phyloP scores from a whole-genome alignment of 2,329 filamentous ascomycete genomes.

The Clonostachys sp. region DNA sequence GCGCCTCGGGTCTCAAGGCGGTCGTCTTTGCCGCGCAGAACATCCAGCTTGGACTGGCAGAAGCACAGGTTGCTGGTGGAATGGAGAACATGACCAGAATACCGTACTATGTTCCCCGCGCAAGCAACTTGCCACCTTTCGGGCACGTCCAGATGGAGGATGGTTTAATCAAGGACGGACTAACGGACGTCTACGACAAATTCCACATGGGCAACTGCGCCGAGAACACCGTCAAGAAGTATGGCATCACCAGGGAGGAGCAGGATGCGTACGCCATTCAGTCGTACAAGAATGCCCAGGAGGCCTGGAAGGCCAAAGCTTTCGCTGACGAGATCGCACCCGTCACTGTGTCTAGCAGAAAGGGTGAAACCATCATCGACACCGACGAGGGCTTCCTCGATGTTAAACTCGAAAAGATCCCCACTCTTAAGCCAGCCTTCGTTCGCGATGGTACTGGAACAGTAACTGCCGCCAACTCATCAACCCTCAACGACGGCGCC shows the following conservation, averaged over 20 bases:
- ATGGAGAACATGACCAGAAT: constrained; percentile 98
- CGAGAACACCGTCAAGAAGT: constrained; percentile 89
- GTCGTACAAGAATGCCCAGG: constrained; percentile 85
- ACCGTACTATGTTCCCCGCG: constrained; percentile 82
- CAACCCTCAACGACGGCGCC: constrained; percentile 90
- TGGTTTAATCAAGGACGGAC: constrained; percentile 86
- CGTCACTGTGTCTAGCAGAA: constrained; percentile 78
- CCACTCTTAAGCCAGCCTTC: constrained; percentile 87
- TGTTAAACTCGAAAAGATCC: constrained; percentile 80
- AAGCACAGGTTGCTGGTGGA: constrained; percentile 87
- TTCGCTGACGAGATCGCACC: constrained; percentile 90
- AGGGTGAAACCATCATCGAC: constrained; percentile 74
- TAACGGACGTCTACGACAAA: constrained; percentile 95
- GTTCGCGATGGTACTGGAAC: constrained; percentile 80
- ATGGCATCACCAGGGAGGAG: constrained; percentile 72
- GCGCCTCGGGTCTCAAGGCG: constrained; percentile 90
- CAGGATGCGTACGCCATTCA: constrained; percentile 90
- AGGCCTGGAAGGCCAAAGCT: constrained; percentile 75
- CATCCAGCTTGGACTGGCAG: constrained; percentile 84
- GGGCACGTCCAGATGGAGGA: constrained; percentile 87
- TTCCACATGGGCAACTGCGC: constrained; percentile 98
- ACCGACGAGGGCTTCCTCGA: constrained; percentile 89
- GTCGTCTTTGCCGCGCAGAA: constrained; percentile 88
- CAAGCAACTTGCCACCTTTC: constrained; percentile 79
- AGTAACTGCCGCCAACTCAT: constrained; percentile 92